Evolutionary conservation across 805 yeast species (phyloP), one percentile per base, ranked within the genome.

Genomic region (Cyberlindnera samutprakarnensis): DNA sequence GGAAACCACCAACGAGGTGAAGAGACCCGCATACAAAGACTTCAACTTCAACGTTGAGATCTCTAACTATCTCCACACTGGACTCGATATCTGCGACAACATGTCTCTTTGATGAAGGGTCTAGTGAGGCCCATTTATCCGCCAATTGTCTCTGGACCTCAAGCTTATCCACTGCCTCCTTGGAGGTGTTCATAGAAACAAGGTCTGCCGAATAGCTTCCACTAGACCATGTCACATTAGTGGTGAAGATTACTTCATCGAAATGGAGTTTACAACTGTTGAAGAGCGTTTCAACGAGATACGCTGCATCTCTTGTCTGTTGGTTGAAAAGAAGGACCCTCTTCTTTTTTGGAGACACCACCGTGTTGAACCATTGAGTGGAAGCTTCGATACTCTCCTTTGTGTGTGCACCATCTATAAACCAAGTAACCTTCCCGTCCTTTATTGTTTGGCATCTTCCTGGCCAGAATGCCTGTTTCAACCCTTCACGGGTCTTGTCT

Each of bases 321-420:
- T 92, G 99, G 55, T 92, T 92, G 64, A 94, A 92, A 6, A 92
- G 56, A 14, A 92, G 64, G 7, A 86, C 72, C 40, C 45, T 44
- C 18, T 50, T 44, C 19, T 53, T 51, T n/a, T 51, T 46, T 2
- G 47, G 44, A 5, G 53, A 45, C 23, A 57, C 61, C 13, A 62
- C 62, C n/a, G 55, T 38, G 8, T 57, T 57, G 46, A 80, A 85
- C 99, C 99, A 92, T 8, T 57, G 59, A 0, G 90, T 68, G 0
- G 96, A 83, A n/a, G 78, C 94, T 19, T 66, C 65, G 16, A 94
- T 72, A 37, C 95, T 83, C 49, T 92, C 99, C 28, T 70, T 61
- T 0, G 98, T 92, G 48, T 92, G 99, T 0, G 98, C 97, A 14
- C 99, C 99, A 59, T 92, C 99, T 12, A 90, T 59, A 42, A 61